Evolutionary conservation across 495 filamentous ascomycete genomes (phyloP), one percentile per base, ranked within the genome.

Genomic region (Lophiotrema nucula): DNA sequence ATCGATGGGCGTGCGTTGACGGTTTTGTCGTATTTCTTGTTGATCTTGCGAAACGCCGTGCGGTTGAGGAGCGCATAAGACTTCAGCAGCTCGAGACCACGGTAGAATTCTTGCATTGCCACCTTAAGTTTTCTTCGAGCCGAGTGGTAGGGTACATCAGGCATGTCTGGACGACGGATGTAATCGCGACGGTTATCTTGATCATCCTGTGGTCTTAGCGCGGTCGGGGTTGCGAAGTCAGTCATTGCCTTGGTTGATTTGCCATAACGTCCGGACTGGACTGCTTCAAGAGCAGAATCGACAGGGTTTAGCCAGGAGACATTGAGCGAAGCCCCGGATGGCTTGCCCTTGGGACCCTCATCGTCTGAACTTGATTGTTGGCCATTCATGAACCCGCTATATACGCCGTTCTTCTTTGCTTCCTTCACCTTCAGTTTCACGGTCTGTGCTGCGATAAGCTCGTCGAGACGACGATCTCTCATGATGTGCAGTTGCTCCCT

Each of bases 11-110:
- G 81, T 44, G 90, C 83, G 59, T 92, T 83, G 48, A 89, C 81
- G 4, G 84, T 81, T 71, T 97, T 97, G 75, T 98, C 92, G 65
- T 91, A 97, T 74, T 98, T 98, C 74, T 98, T 98, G 72, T 93
- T 97, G 67, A 98, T 91, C 70, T 98, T 98, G 6, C 92, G 87
- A 57, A 97, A 97, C 1, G 90, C 95, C 1, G 89, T 93, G 45
- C 88, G 80, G 67, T 98, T 98, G 13, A 96, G 75, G 18, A 91
- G 77, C 4, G 89, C 87, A 66, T 93, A 98, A 0, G 88, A 88
- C 72, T 96, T 96, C 19, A 98, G 72, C 16, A 97, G 78, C 69
- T 98, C 93, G 2, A 97, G 78, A 5, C 90, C 86, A 26, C 92
- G 84, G 69, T 98, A 96, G 67, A 88, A 96, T 71, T 97, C 93